Evolutionary conservation across 2,329 filamentous ascomycete species (phyloP), one percentile per base, ranked within the genome.

Genomic region (Sporothrix protearum): DNA sequence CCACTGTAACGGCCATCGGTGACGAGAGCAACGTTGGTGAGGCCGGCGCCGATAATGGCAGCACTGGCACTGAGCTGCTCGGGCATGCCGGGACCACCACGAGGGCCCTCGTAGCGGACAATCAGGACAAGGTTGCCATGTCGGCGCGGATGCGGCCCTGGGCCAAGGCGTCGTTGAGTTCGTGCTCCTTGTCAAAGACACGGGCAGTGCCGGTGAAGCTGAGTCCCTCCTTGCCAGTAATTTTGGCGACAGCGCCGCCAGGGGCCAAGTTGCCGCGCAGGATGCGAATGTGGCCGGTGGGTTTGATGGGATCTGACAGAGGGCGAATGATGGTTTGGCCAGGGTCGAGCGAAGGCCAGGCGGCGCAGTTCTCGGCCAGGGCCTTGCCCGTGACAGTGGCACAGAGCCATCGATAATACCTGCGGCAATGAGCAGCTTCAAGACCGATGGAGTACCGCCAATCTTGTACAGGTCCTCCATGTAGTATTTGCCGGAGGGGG

Each of bases 41-140:
- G 84, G 14, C 92, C 92, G 0, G 95, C 95, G 66, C 95, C 95
- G 91, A 97, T 97, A 76, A 98, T 92, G 22, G 94, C 93, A 0
- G 94, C 94, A 72, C 88, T 92, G 12, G 95, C 92, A 79, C 92
- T 93, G 59, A 98, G 86, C 81, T 97, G 94, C 81, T 98, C 95
- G 1, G 94, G 95, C 95, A 98, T 98, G 57, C 95, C 95, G 0
- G 95, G 95, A 0, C 95, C 95, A 74, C 95, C 95, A 79, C 93
- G 94, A 14, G 95, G 95, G 0, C 95, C 95, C 80, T 98, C 95
- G 79, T 97, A 97, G 28, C 95, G 90, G 70, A 98, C 94, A 42
- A 97, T 89, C 36, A 97, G 84, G 25, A 97, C 95, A 16, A 97
- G 86, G 78, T 96, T 96, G 78, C 96, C 73, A 83, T 82, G 22